Evolutionary conservation across 495 filamentous ascomycete genomes (phyloP).

Genomic region (Neurospora sp.): DNA sequence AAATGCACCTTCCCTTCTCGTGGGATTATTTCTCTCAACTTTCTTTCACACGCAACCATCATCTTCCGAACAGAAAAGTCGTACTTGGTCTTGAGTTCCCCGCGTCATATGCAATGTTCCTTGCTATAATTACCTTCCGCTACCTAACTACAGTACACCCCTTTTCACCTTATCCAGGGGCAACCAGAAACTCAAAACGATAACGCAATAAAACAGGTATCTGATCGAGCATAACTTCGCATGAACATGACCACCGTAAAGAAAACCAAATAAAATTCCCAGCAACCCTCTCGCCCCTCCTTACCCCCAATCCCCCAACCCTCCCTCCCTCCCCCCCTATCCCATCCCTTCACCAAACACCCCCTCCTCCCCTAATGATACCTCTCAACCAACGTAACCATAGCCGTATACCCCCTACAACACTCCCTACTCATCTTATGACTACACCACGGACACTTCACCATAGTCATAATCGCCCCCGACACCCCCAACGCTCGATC

Average conservation of each 20-base stretch:
- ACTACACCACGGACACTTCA: constrained; percentile 68
- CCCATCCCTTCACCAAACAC: too few species aligned
- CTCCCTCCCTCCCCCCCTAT: too few species aligned
- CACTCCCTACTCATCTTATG: constrained; percentile 65
- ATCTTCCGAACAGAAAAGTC: too few species aligned
- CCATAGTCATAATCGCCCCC: constrained; percentile 45
- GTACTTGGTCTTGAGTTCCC: too few species aligned
- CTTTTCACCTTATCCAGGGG: not conserved
- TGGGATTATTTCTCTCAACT: too few species aligned
- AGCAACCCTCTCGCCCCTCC: too few species aligned
- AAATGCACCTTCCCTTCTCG: too few species aligned
- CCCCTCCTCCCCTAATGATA: constrained; percentile 35
- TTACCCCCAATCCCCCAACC: too few species aligned
- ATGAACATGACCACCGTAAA: too few species aligned
- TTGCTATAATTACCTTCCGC: not conserved
- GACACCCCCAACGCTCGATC: constrained; percentile 38
- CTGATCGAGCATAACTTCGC: not conserved
- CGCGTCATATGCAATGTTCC: too few species aligned
- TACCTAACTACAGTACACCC: not conserved
- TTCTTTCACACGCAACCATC: too few species aligned
- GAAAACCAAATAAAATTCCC: too few species aligned
- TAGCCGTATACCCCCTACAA: constrained; percentile 63
- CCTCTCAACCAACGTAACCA: constrained; percentile 59
- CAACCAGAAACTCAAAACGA: not conserved
- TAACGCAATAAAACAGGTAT: not conserved